Evolutionary conservation across 148 eudicot genomes (phyloP), one percentile per base, ranked within the genome.

Genomic region (Rhododendron griersonianum): DNA sequence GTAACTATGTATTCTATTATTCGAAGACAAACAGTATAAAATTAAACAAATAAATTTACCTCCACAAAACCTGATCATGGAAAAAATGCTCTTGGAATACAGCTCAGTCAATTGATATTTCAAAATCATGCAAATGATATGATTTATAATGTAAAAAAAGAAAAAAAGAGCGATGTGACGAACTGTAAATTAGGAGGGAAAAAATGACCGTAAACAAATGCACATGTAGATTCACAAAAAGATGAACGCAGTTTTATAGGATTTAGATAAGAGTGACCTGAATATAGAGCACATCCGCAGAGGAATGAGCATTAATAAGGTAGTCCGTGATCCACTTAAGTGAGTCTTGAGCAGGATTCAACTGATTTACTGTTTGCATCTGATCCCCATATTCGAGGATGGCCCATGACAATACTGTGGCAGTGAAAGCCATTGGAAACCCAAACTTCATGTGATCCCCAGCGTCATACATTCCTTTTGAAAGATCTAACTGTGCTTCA

Each of bases 371-470:
- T 4, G 82, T 91, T 35, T 92, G 90, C 96, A 97, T 94, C 87
- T 92, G 98, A 88, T 94, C 96, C 37, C 98, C 96, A 77, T 97
- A 97, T 91, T 95, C 98, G 13, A 95, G 94, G 82, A 97, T 97
- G 28, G 96, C 87, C 99, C 99, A 97, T 0, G 99, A 92, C 85
- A 97, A 86, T 59, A 97, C 94, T 0, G 99, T 96, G 71, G 96
- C 99, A 19, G 98, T 97, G 85, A 88, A 97, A 59, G 99, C 99
- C 96, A 97, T 88, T 23, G 99, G 99, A 51, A 97, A 97, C 39
- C 93, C 93, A 85, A 97, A 97, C 89, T 97, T 97, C 94, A 97
- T 94, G 80, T 94, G 98, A 90, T 97, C 99, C 44, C 99, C 99
- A 18, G 99, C 99, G 86, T 97, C 98, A 76, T 94, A 97, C 92